Evolutionary conservation across 306 rosid species (phyloP).

Genomic region (Lotus japonicus): DNA sequence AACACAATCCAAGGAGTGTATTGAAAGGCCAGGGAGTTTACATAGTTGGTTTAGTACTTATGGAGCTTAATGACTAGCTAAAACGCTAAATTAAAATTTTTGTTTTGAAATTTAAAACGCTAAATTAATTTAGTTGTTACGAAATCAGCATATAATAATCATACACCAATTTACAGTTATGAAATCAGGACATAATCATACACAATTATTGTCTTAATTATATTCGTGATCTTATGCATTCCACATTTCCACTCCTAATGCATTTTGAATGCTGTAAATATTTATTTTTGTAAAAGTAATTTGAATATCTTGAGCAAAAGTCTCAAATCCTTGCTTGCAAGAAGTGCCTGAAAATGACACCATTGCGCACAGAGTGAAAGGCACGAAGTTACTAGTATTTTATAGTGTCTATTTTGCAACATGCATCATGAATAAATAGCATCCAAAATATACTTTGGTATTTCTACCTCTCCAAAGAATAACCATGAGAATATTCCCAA

Average conservation of each 20-base stretch:
- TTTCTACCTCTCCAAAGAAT: not conserved
- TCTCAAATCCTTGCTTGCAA: not conserved
- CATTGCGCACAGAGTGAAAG: not conserved
- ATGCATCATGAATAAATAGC: not conserved
- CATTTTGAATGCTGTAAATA: too few relatives aligned
- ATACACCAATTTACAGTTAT: not conserved
- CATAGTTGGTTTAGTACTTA: not conserved
- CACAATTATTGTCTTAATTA: not conserved
- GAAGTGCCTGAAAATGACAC: slow-evolving; percentile 1
- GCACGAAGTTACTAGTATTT: not conserved
- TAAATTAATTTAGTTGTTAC: not conserved
- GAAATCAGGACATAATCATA: not conserved
- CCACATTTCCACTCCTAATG: too few relatives aligned
- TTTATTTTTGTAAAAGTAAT: too few relatives aligned
- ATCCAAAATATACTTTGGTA: not conserved
- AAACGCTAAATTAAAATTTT: not conserved
- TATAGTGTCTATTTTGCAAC: not conserved
- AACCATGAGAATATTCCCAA: not conserved
- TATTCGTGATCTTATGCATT: not conserved
- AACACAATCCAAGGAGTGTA: not conserved
- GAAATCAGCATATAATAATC: not conserved
- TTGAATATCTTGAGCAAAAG: not conserved
- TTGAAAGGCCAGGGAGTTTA: not conserved
- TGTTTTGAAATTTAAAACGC: not conserved
- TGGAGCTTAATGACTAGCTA: not conserved